These are phyloP conservation scores for Cryptosporidium xiaoi DNA, from an alignment of 169 alveolate genomes.

Conservation along the genomic window DNA sequence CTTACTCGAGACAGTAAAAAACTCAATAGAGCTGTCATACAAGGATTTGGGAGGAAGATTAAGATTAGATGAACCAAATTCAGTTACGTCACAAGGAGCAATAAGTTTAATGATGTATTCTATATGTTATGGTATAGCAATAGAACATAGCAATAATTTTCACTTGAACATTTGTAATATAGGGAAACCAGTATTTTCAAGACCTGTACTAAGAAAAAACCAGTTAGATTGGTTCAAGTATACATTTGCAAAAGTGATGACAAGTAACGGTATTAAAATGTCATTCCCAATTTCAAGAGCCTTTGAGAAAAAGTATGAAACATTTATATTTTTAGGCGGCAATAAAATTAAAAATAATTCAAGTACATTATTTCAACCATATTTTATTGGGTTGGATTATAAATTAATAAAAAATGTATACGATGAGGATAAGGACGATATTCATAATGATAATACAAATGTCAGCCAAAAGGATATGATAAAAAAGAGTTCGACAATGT, in stretches of 20 bases:
- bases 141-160: slow-evolving; percentile 9
- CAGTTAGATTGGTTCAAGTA: slow-evolving; percentile 54
- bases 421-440: slow-evolving; percentile 5
- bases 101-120: slow-evolving; percentile 33
- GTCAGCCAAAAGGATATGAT: background rate
- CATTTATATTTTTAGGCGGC: slow-evolving; percentile 19
- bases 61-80: slow-evolving; percentile 4
- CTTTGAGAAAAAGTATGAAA: slow-evolving; percentile 23
- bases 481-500: slow-evolving; percentile 10
- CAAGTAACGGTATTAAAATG: slow-evolving; percentile 4
- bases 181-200: slow-evolving; percentile 43
- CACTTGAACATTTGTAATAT: slow-evolving; percentile 43
- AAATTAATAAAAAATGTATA: background rate
- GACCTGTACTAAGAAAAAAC: slow-evolving; percentile 56
- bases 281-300: slow-evolving; percentile 54
- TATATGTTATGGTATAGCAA: slow-evolving; percentile 51
- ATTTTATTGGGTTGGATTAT: slow-evolving; percentile 39
- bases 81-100: slow-evolving; percentile 31
- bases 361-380: slow-evolving; percentile 47
- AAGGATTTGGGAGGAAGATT: slow-evolving; percentile 19
- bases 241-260: slow-evolving; percentile 19
- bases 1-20: slow-evolving; percentile 16
- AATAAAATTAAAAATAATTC: background rate
- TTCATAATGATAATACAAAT: background rate
- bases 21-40: slow-evolving; percentile 13